Conservation (phyloP, 208 protist species). For the Trypanosoma lewisi region DNA sequence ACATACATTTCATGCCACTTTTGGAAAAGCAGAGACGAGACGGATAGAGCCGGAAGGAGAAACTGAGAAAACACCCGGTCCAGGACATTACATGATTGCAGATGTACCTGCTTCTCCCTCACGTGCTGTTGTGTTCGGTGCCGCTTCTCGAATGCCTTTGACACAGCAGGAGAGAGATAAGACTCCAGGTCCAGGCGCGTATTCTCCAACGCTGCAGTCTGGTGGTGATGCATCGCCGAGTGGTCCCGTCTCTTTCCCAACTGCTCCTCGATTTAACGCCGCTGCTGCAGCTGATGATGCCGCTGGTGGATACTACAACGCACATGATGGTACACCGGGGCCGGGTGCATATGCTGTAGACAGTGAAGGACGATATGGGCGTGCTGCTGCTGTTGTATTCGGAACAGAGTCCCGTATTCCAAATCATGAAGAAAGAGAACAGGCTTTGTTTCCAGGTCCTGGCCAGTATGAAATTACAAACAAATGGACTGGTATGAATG, state of each 20-base stretch:
- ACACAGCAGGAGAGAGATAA: not conserved
- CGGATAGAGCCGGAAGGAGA: not conserved
- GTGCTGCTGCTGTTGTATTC: constrained; percentile 16
- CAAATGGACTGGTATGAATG: constrained; percentile 1
- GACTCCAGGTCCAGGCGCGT: constrained; percentile 48
- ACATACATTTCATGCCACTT: constrained; percentile 25
- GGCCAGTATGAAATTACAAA: constrained; percentile 24
- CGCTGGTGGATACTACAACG: constrained; percentile 10
- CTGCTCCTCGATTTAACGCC: constrained; percentile 16
- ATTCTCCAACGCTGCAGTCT: not conserved
- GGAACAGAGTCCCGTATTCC: constrained; percentile 27
- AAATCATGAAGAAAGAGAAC: constrained; percentile 12
- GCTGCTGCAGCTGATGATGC: not conserved
- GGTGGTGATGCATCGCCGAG: not conserved
- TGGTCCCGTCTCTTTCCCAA: constrained; percentile 23
- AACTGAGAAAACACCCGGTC: constrained; percentile 13
- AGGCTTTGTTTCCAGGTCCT: constrained; percentile 23
- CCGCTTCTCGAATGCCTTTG: constrained; percentile 2
- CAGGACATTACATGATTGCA: constrained; percentile 18
- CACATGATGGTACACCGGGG: constrained; percentile 34
- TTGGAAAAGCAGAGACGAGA: constrained; percentile 7
- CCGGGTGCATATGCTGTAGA: constrained; percentile 42
- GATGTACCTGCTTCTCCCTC: not conserved
- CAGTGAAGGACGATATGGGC: not conserved
- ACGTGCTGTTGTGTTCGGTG: constrained; percentile 14